Evolutionary conservation across 1,284 basidiomycete species (phyloP).

Genomic region (Pyrrhoderma lamaoense): DNA sequence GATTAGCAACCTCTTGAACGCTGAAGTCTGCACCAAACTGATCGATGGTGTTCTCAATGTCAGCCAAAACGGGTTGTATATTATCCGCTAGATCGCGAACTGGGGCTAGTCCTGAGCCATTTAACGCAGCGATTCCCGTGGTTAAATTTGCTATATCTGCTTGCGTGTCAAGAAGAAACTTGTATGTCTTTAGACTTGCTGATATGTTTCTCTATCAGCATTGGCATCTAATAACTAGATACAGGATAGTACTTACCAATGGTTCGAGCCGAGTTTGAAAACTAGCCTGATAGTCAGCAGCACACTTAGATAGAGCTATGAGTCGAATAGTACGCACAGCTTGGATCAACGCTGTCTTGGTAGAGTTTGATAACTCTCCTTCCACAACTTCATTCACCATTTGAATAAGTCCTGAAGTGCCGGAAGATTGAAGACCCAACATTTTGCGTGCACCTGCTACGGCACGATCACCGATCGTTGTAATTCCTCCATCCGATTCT

Average conservation of each 20-base stretch:
- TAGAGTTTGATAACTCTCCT: constrained; percentile 16
- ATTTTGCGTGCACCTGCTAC: constrained; percentile 23
- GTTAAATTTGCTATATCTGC: constrained; percentile 16
- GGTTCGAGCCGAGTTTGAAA: constrained; percentile 16
- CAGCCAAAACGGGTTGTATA: constrained; percentile 15
- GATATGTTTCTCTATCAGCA: constrained; percentile 12
- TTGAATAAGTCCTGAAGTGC: constrained; percentile 17
- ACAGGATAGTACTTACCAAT: constrained; percentile 10
- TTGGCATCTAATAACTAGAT: constrained; percentile 1
- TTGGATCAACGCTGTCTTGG: constrained; percentile 16
- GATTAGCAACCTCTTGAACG: constrained; percentile 16
- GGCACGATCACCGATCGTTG: constrained; percentile 19
- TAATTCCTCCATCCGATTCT: constrained; percentile 18
- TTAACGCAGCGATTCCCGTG: constrained; percentile 11
- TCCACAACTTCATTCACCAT: constrained; percentile 19
- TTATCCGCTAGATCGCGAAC: constrained; percentile 13
- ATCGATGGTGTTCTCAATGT: constrained; percentile 18
- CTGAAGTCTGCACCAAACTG: constrained; percentile 20
- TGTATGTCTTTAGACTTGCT: constrained; percentile 18
- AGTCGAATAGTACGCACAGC: constrained; percentile 1
- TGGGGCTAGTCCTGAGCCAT: constrained; percentile 13
- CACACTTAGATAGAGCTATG: not conserved
- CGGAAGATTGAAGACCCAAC: constrained; percentile 17
- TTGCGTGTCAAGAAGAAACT: constrained; percentile 19
- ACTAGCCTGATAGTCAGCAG: constrained; percentile 4